These are phyloP conservation scores for Tremellales sp. DNA, from an alignment of 1,284 basidiomycete species.

Conservation along the genomic window DNA sequence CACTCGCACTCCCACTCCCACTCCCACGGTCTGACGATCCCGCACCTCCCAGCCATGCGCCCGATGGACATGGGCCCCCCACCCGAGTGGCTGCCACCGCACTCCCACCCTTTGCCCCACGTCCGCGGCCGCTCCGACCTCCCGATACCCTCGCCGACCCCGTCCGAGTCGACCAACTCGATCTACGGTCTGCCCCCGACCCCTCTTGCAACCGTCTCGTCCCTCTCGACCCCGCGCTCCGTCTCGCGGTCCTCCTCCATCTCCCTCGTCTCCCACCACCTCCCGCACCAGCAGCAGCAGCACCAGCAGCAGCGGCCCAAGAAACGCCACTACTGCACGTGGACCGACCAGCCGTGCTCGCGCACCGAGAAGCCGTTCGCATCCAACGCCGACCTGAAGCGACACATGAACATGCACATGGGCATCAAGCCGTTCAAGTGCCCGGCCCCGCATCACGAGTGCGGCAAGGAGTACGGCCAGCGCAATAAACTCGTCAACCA, in stretches of 20 bases:
- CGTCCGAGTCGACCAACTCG: no score
- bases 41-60: no score
- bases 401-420: slow-evolving; percentile 19
- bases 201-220: no score
- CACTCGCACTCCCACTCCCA: no score
- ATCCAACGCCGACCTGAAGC: slow-evolving; percentile 24
- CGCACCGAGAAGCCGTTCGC: slow-evolving; percentile 9
- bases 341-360: neutral
- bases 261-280: neutral
- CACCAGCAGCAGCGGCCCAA: neutral
- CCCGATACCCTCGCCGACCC: no score
- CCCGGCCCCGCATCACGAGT: slow-evolving; percentile 5
- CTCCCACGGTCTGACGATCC: no score
- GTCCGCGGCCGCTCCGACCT: no score
- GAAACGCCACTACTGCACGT: neutral
- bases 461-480: slow-evolving; percentile 22
- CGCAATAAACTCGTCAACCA: slow-evolving; percentile 26
- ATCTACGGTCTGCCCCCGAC: no score
- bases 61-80: no score
- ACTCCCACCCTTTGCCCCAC: no score
- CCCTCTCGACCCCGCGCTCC: neutral
- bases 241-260: neutral
- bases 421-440: slow-evolving; percentile 17
- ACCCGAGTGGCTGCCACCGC: no score
- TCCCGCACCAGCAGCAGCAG: neutral